A percentile compares a stretch with the other conserved stretches of the same genome.
Evolutionary conservation across 371 early-diverging fungal species (phyloP).

Genomic region (Batkoa obscura): DNA sequence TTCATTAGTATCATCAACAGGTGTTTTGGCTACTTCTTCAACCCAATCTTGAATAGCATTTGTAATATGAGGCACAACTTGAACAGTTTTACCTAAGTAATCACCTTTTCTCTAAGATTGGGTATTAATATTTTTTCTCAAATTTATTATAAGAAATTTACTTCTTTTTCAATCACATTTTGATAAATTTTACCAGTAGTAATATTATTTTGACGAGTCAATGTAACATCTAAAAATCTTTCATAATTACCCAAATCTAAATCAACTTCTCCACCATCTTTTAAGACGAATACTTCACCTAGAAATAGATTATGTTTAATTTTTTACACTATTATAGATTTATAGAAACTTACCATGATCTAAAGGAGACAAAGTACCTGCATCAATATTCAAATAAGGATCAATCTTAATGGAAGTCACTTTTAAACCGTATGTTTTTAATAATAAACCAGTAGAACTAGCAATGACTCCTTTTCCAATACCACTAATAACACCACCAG

Average conservation of each 20-base stretch:
- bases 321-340: neutral
- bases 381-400: constrained; percentile 98
- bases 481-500: constrained; percentile 97
- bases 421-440: constrained; percentile 83
- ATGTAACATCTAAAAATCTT: constrained; percentile 85
- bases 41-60: constrained; percentile 96
- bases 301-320: neutral
- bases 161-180: constrained; percentile 82
- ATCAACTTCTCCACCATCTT: constrained; percentile 99
- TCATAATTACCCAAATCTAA: constrained; percentile 99
- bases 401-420: constrained; percentile 99
- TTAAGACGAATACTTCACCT: constrained; percentile 97
- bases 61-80: constrained; percentile 96
- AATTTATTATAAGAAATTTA: constrained; percentile 7
- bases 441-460: constrained; percentile 87
- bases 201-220: constrained; percentile 94
- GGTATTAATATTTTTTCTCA: constrained; percentile 5
- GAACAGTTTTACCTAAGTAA: constrained; percentile 97
- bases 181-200: constrained; percentile 97
- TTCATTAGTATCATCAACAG: constrained; percentile 68
- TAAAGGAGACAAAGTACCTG: constrained; percentile 90
- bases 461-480: constrained; percentile 99
- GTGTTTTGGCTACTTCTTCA: constrained; percentile 69
- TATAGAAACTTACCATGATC: constrained; percentile 96
- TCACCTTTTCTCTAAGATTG: constrained; percentile 62